A percentile compares a stretch with the other conserved stretches of the same genome.
Conservation (phyloP, 495 filamentous ascomycete species). For the Bryoglossum gracile region DNA sequence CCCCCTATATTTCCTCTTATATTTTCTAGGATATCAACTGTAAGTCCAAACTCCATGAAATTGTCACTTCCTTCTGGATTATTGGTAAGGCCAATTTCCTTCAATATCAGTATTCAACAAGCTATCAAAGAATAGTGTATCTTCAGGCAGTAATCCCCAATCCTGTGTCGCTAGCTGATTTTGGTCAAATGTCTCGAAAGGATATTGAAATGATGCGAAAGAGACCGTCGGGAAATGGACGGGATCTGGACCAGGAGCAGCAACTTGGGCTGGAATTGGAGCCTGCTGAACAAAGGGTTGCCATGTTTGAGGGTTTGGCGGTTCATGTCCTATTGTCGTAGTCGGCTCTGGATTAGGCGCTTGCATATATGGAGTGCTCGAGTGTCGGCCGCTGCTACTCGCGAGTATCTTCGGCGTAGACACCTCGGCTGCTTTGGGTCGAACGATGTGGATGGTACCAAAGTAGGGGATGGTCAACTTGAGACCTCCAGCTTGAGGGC, state of each 20-base stretch:
- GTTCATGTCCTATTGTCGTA: background rate
- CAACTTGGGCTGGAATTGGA: background rate
- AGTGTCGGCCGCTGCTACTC: background rate
- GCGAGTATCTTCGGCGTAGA: background rate
- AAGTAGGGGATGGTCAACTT: conserved; percentile 40
- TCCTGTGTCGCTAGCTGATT: conserved; percentile 3
- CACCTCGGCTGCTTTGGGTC: conserved; percentile 8
- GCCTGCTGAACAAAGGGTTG: background rate
- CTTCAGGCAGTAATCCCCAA: conserved; percentile 18
- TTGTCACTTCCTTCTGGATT: too few species aligned
- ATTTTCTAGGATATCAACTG: too few species aligned
- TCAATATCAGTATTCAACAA: conserved; percentile 23
- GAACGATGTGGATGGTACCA: conserved; percentile 38
- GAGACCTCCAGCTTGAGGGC: conserved; percentile 15
- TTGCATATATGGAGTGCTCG: background rate
- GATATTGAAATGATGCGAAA: conserved; percentile 2
- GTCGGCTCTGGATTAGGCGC: background rate
- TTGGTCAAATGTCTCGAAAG: background rate
- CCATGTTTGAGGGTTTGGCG: background rate
- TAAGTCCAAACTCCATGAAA: background rate
- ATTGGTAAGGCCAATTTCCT: conserved; percentile 24
- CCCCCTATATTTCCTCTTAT: too few species aligned
- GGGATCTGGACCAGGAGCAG: background rate
- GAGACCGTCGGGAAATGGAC: background rate
- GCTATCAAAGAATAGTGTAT: conserved; percentile 23